Evolutionary conservation across 768 basidiomycete species (phyloP).

Genomic region (Fomitopsis serialis): DNA sequence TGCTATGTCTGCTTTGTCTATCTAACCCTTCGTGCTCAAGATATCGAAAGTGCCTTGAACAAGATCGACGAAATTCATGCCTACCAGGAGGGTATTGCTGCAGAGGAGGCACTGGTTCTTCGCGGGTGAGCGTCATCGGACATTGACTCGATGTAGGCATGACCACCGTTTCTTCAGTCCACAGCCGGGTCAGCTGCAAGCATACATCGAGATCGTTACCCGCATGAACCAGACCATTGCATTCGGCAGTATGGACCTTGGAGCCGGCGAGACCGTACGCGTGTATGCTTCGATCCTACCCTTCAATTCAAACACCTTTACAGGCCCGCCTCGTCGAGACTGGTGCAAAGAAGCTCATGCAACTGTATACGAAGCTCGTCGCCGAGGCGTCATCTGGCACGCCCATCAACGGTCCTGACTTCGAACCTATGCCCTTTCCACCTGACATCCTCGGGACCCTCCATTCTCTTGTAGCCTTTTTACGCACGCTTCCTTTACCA

Average conservation of each 20-base stretch:
- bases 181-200: conserved; percentile 56
- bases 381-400: conserved; percentile 79
- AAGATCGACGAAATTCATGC: conserved; percentile 79
- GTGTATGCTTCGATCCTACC: neutral
- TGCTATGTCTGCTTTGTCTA: no score
- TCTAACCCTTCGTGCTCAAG: conserved; percentile 29
- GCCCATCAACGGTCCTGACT: conserved; percentile 58
- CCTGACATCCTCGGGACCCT: conserved; percentile 47
- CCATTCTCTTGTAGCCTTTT: conserved; percentile 58
- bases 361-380: conserved; percentile 83
- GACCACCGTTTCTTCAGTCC: conserved; percentile 40
- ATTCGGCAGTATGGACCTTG: conserved; percentile 59
- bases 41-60: conserved; percentile 72
- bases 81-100: conserved; percentile 68
- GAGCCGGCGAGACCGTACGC: conserved; percentile 49
- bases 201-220: conserved; percentile 69
- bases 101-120: conserved; percentile 73
- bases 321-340: conserved; percentile 76
- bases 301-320: neutral
- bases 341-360: conserved; percentile 75
- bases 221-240: conserved; percentile 76
- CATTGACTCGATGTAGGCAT: neutral
- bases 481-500: conserved; percentile 70
- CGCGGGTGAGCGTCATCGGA: conserved; percentile 51
- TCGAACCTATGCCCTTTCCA: conserved; percentile 50